Evolutionary conservation across 2,329 filamentous ascomycete species (phyloP), one percentile per base, ranked within the genome.

Genomic region (Drechslerella coelobrocha): DNA sequence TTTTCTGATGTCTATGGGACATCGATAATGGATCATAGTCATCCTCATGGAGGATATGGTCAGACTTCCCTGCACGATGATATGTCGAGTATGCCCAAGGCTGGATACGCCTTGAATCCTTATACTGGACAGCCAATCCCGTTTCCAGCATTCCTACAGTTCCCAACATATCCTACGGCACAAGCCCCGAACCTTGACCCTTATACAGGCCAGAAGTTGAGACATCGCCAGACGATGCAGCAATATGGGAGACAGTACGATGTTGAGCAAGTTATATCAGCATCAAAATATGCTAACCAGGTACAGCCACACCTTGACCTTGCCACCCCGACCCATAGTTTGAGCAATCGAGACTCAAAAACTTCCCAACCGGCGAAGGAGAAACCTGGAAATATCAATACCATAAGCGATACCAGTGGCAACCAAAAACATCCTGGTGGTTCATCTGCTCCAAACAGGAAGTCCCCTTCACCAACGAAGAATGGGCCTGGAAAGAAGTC

Each of bases 241-340:
- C 63, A 68, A 45, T 59, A 62, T 29, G 65, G 65, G 43, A 27
- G 65, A 4, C 65, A 62, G 21, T 56, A 53, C 21, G 65, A 69
- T 24, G 57, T 50, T 19, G 65, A 69, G 14, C 65, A 69, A 23
- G 52, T 56, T 14, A 41, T 60, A 24, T 57, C 65, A 2, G 45
- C 53, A 29, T 57, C 45, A 6, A 69, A 61, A 23, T 62, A 62
- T 43, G 52, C 53, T 23, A 56, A 69, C 14, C 57, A 62, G 29
- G 27, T 61, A 17, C 65, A 69, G 21, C 57, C 57, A 8, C 57
- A 69, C 39, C 65, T 62, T 9, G 65, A 69, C 26, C 65, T 69
- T 34, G 57, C 65, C 12, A 69, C 65, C 17, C 57, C 65, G 17
- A 62, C 53, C 14, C 57, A 69, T 24, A 69, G 21, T 19, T 17